A percentile compares a stretch with the other conserved stretches of the same genome.
Conservation (phyloP, 331 rosid species). For the Stylosanthes scabra region DNA sequence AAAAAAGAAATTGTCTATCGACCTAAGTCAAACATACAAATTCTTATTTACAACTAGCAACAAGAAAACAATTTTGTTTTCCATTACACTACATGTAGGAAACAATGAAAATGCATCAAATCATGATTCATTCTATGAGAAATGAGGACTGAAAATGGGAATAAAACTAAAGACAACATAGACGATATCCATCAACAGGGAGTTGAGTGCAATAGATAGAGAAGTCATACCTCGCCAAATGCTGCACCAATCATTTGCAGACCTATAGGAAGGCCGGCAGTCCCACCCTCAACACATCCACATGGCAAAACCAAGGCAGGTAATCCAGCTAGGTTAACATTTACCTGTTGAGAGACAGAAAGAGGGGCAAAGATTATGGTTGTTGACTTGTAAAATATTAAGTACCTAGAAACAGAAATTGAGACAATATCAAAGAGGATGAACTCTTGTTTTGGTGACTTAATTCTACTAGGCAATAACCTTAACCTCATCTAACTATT, state of each 20-base stretch:
- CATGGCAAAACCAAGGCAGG: constrained; percentile 98
- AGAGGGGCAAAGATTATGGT: constrained; percentile 8
- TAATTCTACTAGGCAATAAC: constrained; percentile 14
- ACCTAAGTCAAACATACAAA: constrained; percentile 1
- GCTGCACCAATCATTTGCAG: constrained; percentile 96
- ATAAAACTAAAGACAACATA: constrained; percentile 9
- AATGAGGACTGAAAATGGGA: constrained; percentile 2
- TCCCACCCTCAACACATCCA: constrained; percentile 84
- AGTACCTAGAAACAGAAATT: constrained; percentile 26
- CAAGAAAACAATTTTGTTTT: not conserved
- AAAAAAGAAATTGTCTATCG: not conserved
- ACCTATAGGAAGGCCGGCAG: constrained; percentile 92
- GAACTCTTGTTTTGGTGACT: constrained; percentile 18
- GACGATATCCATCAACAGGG: constrained; percentile 24
- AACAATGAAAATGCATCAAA: not conserved
- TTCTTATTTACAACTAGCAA: not conserved
- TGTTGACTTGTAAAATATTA: not conserved
- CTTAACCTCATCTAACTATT: not conserved
- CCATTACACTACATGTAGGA: not conserved
- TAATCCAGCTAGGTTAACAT: constrained; percentile 95
- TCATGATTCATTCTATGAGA: not conserved
- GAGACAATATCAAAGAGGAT: constrained; percentile 29
- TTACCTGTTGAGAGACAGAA: constrained; percentile 61
- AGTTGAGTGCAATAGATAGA: constrained; percentile 6
- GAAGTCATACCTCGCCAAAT: constrained; percentile 77